Evolutionary conservation across 2,329 filamentous ascomycete genomes (phyloP), one percentile per base, ranked within the genome.

Genomic region (Fusarium sp.): DNA sequence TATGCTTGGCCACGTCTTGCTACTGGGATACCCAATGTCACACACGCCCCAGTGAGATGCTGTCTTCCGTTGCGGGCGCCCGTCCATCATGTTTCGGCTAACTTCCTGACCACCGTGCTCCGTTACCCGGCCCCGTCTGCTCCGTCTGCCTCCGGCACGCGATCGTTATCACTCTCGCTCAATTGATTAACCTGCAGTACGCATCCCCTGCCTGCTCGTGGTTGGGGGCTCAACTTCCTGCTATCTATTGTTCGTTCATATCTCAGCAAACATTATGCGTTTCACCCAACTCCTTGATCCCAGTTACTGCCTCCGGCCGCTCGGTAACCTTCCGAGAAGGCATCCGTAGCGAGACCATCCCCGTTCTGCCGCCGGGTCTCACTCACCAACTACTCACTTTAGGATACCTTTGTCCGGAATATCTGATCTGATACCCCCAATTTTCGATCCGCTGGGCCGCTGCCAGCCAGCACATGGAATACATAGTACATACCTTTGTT

Each of bases 401-500:
- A 44, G 49, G 52, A 48, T 48, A 46, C 51, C 48, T 39, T 33
- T 44, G 38, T 41, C 59, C 50, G 29, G 48, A 37, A 39, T 8
- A 25, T 25, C 23, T 19, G 37, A 35, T 47, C 42, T 43, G 23
- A 36, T 50, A 57, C 54, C 55, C 63, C 45, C 45, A 62, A 54
- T 44, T 54, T 60, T 57, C 67, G 62, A 69, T 69, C 67, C 67
- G 67, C 65, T 69, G 65, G 65, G 53, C 67, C 67, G 67, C 57
- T 48, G 52, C 60, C 39, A 54, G 58, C 61, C 51, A 55, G 51
- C 59, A 63, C 10, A 45, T 43, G 50, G 54, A 53, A 11, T 45
- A n/a, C n/a, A n/a, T n/a, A n/a, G n/a, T n/a, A n/a, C n/a, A n/a
- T n/a, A 35, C 42, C 31, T 54, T 62, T n/a, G 17, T 33, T 59